phyloP scores from a whole-genome alignment of 352 stramenopile species.

The Globisporangium mamillatum region DNA sequence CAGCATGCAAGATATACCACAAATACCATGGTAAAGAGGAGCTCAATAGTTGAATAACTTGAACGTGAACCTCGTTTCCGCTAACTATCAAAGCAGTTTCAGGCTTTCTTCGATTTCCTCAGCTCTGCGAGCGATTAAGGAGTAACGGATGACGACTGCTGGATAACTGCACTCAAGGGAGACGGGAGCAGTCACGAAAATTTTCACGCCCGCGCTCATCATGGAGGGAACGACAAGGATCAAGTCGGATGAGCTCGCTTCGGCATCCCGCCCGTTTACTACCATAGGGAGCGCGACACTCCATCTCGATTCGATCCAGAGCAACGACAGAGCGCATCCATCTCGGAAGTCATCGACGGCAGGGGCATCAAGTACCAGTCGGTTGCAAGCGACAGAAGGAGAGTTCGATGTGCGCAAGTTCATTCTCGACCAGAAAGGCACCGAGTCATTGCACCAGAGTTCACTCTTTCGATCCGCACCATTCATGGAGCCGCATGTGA shows the following conservation, averaged over 20 bases:
- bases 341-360: constrained; percentile 8
- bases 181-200: neutral
- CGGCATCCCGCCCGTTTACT: constrained; percentile 28
- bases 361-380: neutral
- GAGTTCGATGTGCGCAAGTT: constrained; percentile 71
- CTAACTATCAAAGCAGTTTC: constrained; percentile 1
- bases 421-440: constrained; percentile 54
- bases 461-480: constrained; percentile 48
- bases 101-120: neutral
- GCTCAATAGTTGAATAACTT: neutral
- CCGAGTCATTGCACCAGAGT: constrained; percentile 51
- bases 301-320: constrained; percentile 23
- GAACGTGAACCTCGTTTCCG: neutral
- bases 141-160: neutral
- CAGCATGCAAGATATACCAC: neutral
- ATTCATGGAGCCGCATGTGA: constrained; percentile 17
- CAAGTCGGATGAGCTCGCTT: constrained; percentile 8
- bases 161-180: neutral
- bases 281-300: constrained; percentile 32
- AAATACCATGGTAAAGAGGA: neutral
- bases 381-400: constrained; percentile 1
- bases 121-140: neutral
- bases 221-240: constrained; percentile 4
- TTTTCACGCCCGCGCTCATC: neutral
- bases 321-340: constrained; percentile 5